A percentile compares a stretch with the other conserved stretches of the same genome.
Evolutionary conservation across 345 rosid species (phyloP).

Genomic region (Eucalyptus cloeziana): DNA sequence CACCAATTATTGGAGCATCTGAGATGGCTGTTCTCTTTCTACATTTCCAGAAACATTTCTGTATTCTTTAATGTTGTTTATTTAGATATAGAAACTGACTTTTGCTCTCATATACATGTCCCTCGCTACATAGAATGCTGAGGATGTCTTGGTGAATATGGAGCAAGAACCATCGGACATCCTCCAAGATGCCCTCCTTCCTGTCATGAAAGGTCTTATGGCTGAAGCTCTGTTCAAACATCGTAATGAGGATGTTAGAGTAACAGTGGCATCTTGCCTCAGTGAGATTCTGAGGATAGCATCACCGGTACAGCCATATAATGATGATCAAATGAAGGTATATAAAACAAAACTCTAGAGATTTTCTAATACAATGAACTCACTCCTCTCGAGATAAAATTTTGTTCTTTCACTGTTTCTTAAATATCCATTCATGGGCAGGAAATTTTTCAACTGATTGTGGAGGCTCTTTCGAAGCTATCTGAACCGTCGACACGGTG

Average conservation of each 20-base stretch:
- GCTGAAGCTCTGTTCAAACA: conserved; percentile 36
- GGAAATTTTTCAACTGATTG: conserved; percentile 47
- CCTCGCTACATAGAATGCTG: conserved; percentile 27
- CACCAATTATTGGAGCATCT: background rate
- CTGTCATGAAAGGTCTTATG: conserved; percentile 45
- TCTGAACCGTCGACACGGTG: conserved; percentile 29
- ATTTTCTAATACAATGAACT: background rate
- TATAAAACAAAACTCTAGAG: background rate
- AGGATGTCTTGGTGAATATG: conserved; percentile 28
- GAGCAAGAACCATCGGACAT: conserved; percentile 52
- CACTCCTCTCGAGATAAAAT: background rate
- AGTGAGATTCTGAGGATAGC: conserved; percentile 73
- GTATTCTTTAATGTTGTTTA: background rate
- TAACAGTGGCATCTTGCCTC: conserved; percentile 59
- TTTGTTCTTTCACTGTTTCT: background rate
- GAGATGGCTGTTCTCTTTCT: background rate
- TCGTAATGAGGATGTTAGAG: conserved; percentile 43
- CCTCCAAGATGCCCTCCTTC: conserved; percentile 38
- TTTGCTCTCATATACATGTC: background rate
- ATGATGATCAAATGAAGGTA: conserved; percentile 73
- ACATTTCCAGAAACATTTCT: background rate
- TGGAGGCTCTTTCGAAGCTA: conserved; percentile 45
- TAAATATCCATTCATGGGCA: conserved; percentile 12
- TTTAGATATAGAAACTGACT: background rate
- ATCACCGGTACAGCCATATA: conserved; percentile 63